Base-by-base conservation (phyloP, 805 yeast genomes). In the Candida lessepsii region DNA sequence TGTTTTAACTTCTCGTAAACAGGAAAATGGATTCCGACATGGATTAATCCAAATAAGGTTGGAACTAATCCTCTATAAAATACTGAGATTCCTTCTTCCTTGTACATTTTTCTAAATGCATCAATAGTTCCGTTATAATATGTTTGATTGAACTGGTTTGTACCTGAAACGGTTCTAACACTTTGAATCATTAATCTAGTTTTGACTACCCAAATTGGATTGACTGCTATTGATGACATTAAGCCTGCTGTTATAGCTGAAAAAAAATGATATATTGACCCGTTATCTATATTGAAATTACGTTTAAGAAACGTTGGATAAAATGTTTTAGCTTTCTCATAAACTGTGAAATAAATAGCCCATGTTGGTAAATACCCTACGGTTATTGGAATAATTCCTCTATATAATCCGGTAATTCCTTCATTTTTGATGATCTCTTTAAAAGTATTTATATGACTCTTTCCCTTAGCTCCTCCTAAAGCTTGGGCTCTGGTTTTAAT, bases 191-290 rank as follows among this genome's bases (percentile, higher is more conserved):
- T 93, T 37, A 93, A 66, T 54, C 99, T 70, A 1, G 99, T 93
- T 59, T 93, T 93, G 21, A 93, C 90, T 32, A 93, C 98, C 99
- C 99, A 93, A 10, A 91, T 86, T 9, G 99, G 99, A 59, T 93
- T 93, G 0, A 96, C 91, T 7, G 81, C 60, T 9, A 87, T 70
- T 1, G 98, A 85, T 2, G 96, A 85, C 6, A 82, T 78, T 41
- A 86, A 79, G 20, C 99, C 99, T 1, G 98, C 96, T 4, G 87
- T 76, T 36, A 91, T 73, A 1, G 99, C 97, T 39, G 79, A 69
- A 31, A 65, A 61, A 49, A 75, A 75, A 52, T 76, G 80, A 39
- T 61, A 60, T 25, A 61, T 29, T 3, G 61, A 47, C 26, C 57
- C 62, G 14, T 48, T 39, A 10, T 56, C 46, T 14, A 62, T 39